Conservation (phyloP, 805 yeast species). For the Sungouiella thailandica region DNA sequence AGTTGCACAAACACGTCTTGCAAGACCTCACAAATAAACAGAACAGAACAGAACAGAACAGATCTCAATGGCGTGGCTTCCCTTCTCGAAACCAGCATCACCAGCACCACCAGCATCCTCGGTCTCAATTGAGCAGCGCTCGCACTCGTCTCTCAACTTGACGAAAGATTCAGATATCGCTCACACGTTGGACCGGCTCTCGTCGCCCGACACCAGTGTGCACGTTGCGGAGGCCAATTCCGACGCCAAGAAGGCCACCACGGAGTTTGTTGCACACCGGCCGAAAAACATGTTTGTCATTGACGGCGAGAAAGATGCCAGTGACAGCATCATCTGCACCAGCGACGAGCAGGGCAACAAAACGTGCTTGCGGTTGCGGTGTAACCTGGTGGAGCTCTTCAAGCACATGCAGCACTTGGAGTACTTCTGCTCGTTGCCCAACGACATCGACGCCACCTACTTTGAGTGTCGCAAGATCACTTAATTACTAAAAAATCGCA, state of each 20-base stretch:
- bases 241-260: constrained; percentile 19
- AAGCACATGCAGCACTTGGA: constrained; percentile 46
- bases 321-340: constrained; percentile 44
- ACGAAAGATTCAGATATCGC: constrained; percentile 14
- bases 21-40: too few species aligned
- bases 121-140: constrained; percentile 13
- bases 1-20: too few species aligned
- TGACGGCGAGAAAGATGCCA: constrained; percentile 36
- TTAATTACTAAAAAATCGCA: constrained; percentile 5
- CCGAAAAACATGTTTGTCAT: constrained; percentile 35
- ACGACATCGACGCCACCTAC: constrained; percentile 44
- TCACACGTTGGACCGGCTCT: constrained; percentile 14
- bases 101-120: too few species aligned
- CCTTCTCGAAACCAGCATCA: too few species aligned
- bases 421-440: constrained; percentile 47
- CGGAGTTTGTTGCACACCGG: constrained; percentile 24
- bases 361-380: constrained; percentile 41
- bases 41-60: too few species aligned
- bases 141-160: constrained; percentile 11
- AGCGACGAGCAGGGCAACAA: constrained; percentile 39
- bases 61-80: too few species aligned
- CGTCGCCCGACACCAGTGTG: constrained; percentile 7
- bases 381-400: constrained; percentile 39
- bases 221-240: constrained; percentile 8
- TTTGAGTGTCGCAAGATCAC: constrained; percentile 46